Base-by-base conservation (phyloP, 352 stramenopile species). In the Globisporangium megalacanthum region DNA sequence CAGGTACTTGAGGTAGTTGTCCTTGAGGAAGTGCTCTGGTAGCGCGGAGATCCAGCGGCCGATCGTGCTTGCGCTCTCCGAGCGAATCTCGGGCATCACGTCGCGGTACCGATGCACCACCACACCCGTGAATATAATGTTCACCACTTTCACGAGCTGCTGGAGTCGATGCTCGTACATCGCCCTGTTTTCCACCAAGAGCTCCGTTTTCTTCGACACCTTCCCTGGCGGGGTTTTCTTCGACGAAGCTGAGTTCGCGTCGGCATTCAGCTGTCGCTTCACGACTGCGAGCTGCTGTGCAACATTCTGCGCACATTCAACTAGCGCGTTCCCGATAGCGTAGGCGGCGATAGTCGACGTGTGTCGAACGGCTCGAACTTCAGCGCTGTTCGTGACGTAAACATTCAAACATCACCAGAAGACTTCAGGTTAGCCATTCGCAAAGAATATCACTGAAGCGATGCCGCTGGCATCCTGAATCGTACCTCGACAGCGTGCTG, bases 1-100 rank as follows among this genome's bases (percentile, higher is more conserved):
- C 52, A 98, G 82, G 68, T 98, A 98, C 68, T 98, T 98, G 52
- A 98, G 66, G 60, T 95, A 97, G 58, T 94, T 97, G 61, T 97
- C 87, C 49, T 92, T 92, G 36, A 98, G 66, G 54, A 97, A 98
- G 0, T 97, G 72, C 37, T 96, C 86, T 0, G 94, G 91, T 19
- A 97, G 58, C 14, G 85, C 73, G 11, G 83, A 70, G 35, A 89
- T 92, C 83, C 95, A 97, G 44, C 83, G 65, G 0, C 82, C 83
- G 9, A 98, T 77, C 9, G 83, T 76, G 19, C 87, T 61, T 6
- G 97, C 73, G 46, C 75, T 97, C 31, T 84, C 74, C 8, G 76
- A 64, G 20, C 95, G 91, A 64, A 98, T 89, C 50, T 96, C 77
- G 3, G 79, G 68, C 85, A 98, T 97, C n/a, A 96, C 89, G 59